Evolutionary conservation across 23 red algal genomes (phyloP).

Genomic region (Agarophyton chilense): DNA sequence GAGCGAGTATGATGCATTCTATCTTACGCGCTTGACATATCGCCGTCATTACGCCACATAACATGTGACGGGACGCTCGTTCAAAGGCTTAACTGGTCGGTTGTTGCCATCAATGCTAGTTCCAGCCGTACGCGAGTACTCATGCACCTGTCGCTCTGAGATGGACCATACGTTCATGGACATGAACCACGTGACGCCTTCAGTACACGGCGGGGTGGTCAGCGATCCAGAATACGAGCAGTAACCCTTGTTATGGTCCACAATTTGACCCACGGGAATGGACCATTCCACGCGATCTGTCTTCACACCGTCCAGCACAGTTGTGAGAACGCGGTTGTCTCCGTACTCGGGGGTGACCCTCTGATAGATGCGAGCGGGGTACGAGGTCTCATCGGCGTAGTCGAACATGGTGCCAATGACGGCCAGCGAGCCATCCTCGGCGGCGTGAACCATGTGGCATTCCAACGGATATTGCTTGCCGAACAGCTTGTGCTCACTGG

Average conservation of each 20-base stretch:
- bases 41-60: neutral
- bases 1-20: neutral
- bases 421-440: constrained; percentile 50
- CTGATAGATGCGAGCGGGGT: constrained; percentile 27
- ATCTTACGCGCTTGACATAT: neutral
- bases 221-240: constrained; percentile 72
- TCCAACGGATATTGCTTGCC: constrained; percentile 69
- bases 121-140: constrained; percentile 3
- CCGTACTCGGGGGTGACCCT: neutral
- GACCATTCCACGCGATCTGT: neutral
- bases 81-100: constrained; percentile 59
- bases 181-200: constrained; percentile 79
- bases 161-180: constrained; percentile 25
- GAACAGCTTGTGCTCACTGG: constrained; percentile 63
- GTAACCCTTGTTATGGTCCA: constrained; percentile 36
- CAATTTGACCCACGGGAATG: neutral
- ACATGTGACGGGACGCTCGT: constrained; percentile 54
- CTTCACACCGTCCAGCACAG: constrained; percentile 39
- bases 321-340: neutral
- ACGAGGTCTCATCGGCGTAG: constrained; percentile 23
- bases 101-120: constrained; percentile 44
- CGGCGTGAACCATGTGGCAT: constrained; percentile 72
- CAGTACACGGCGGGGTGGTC: constrained; percentile 83
- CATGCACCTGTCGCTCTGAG: constrained; percentile 50
- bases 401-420: constrained; percentile 61